A percentile compares a stretch with the other conserved stretches of the same genome.
These are phyloP conservation scores for Chiua sp. DNA, from an alignment of 1,284 basidiomycete genomes.

Conservation along the genomic window DNA sequence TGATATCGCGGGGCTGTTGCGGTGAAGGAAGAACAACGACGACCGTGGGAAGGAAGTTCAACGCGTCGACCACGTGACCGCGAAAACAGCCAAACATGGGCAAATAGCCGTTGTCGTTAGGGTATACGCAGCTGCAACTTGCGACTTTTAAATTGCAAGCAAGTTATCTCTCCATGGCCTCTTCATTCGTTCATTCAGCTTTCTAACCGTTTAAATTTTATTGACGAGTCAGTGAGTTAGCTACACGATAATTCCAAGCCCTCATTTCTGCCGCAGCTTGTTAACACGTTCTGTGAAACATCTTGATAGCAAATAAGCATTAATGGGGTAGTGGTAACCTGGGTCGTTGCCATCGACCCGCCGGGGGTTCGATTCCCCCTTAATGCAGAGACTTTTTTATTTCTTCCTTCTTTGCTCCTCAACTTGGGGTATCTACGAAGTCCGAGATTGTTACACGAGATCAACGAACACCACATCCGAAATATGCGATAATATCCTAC, in stretches of 20 bases:
- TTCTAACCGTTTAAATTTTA: too few species aligned
- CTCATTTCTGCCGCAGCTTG: too few species aligned
- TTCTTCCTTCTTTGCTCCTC: conserved; percentile 25
- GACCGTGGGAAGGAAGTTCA: conserved; percentile 31
- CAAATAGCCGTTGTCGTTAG: conserved; percentile 7
- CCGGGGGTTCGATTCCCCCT: conserved; percentile 82
- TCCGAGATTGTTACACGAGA: too few species aligned
- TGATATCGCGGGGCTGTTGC: not conserved
- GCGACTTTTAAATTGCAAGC: too few species aligned
- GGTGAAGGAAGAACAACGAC: conserved; percentile 21
- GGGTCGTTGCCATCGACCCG: conserved; percentile 55
- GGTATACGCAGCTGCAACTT: too few species aligned
- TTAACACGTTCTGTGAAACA: too few species aligned
- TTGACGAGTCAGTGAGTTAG: too few species aligned
- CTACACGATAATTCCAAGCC: too few species aligned
- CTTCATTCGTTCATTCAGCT: too few species aligned
- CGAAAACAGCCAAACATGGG: conserved; percentile 17
- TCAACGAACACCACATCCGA: too few species aligned
- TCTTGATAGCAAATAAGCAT: conserved; percentile 41
- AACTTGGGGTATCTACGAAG: too few species aligned
- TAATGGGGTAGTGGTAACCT: conserved; percentile 39
- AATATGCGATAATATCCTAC: not conserved
- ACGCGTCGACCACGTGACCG: conserved; percentile 39
- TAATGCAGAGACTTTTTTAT: conserved; percentile 2
- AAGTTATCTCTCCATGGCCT: too few species aligned